Evolutionary conservation across 2,329 filamentous ascomycete genomes (phyloP), one percentile per base, ranked within the genome.

Genomic region (Fusarium sp.): DNA sequence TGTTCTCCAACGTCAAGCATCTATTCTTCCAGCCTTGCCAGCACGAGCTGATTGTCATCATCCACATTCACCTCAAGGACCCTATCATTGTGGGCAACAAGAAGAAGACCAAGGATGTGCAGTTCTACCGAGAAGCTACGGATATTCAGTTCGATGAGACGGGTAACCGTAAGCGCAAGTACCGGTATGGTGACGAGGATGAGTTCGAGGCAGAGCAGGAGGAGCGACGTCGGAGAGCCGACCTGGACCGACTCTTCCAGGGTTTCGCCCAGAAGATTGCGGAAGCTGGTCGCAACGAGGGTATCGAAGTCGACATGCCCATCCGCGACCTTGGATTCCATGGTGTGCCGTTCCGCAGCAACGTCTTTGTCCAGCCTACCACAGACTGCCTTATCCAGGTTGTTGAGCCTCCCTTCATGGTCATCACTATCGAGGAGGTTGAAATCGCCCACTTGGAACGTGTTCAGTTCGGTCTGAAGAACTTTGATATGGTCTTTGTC

Each of bases 141-240:
- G 96, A 99, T 73, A 98, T 99, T 79, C 93, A 97, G 76, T 98
- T 99, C 74, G 96, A 99, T 76, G 96, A 99, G 82, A 99, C 96
- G 51, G 96, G 96, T 72, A 99, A 98, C 81, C 89, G 96, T 69
- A 97, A 97, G 83, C 92, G 96, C 72, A 97, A 97, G 82, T 97
- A 98, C 81, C 90, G 96, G 53, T 98, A 97, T 77, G 96, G 96
- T 44, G 96, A 99, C 70, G 96, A 99, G 79, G 96, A 99, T 77
- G 96, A 99, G 79, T 99, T 99, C 69, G 96, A 99, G 79, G 93
- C 95, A 42, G 96, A 99, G 79, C 96, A 99, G 79, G 96, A 99
- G 79, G 96, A 99, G 81, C 90, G 96, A 74, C 88, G 95, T 71
- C 90, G 95, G 62, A 88, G 96, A 72, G 91, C 92, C n/a, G 93